These are phyloP conservation scores for Ogataea nitratoaversa DNA, from an alignment of 805 yeast species.

Conservation along the genomic window DNA sequence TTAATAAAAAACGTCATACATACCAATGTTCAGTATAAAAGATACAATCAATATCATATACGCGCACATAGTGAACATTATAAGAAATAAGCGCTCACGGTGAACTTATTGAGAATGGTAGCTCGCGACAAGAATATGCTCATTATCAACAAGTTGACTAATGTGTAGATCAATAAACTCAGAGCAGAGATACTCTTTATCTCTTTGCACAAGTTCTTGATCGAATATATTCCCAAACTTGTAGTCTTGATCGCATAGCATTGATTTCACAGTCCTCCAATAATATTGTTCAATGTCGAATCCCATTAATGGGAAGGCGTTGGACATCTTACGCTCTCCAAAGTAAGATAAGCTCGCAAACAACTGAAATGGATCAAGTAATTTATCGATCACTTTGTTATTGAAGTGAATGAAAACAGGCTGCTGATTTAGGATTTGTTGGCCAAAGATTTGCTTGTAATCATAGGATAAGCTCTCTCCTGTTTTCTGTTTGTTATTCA, in stretches of 20 bases:
- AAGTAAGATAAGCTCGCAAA: neutral
- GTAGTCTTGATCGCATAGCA: conserved; percentile 10
- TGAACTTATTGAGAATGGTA: no score
- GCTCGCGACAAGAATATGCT: no score
- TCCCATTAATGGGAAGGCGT: neutral
- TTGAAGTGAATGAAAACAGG: conserved; percentile 1
- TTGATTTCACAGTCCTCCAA: conserved; percentile 13
- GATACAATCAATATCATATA: no score
- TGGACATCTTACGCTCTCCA: conserved; percentile 2
- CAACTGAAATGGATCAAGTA: neutral
- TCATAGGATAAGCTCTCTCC: neutral
- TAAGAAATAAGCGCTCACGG: no score
- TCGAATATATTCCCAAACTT: neutral
- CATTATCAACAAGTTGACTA: no score
- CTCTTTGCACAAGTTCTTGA: conserved; percentile 2
- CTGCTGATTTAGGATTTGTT: neutral
- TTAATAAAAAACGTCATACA: no score
- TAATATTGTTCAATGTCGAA: conserved; percentile 12
- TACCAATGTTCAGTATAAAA: no score
- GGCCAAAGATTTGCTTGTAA: neutral
- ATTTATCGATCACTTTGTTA: neutral
- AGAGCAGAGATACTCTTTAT: conserved; percentile 3
- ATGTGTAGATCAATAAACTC: conserved; percentile 7
- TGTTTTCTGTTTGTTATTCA: neutral
- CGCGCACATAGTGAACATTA: no score